A percentile compares a stretch with the other conserved stretches of the same genome.
These are phyloP conservation scores for Neoscytalidium dimidiatum DNA, from an alignment of 2,329 filamentous ascomycete species.

Conservation along the genomic window DNA sequence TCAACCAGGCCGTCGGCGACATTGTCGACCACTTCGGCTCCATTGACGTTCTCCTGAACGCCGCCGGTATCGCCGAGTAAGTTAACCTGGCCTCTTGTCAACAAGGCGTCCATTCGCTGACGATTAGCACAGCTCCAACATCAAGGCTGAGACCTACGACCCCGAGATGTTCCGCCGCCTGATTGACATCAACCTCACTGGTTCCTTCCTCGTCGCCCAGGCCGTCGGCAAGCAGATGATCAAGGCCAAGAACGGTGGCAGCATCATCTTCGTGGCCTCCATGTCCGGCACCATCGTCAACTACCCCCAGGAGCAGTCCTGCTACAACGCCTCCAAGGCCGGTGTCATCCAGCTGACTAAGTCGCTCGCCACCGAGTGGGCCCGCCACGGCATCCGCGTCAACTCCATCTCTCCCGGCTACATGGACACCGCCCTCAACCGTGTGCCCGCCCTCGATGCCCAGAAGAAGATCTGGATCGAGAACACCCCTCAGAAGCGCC, in stretches of 20 bases:
- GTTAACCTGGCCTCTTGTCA: no score
- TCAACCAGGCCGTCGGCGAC: slow-evolving; percentile 68
- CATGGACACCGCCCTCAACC: slow-evolving; percentile 83
- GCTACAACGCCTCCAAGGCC: slow-evolving; percentile 84
- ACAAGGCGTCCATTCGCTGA: no score
- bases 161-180: slow-evolving; percentile 74
- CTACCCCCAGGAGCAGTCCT: slow-evolving; percentile 72
- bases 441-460: slow-evolving; percentile 73
- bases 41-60: slow-evolving; percentile 76
- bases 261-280: slow-evolving; percentile 74
- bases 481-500: slow-evolving; percentile 71
- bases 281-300: slow-evolving; percentile 53
- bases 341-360: slow-evolving; percentile 77
- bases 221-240: slow-evolving; percentile 61
- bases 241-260: slow-evolving; percentile 67
- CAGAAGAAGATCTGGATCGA: slow-evolving; percentile 82
- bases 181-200: slow-evolving; percentile 80
- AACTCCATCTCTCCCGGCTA: slow-evolving; percentile 85
- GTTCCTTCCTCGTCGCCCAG: slow-evolving; percentile 76
- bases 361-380: slow-evolving; percentile 82
- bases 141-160: slow-evolving; percentile 78
- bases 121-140: no score
- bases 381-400: slow-evolving; percentile 76
- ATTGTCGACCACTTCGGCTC: slow-evolving; percentile 67
- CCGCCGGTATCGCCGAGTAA: slow-evolving; percentile 79